Percentiles rank a stretch among this genome's conserved stretches.
Evolutionary conservation across 495 filamentous ascomycete genomes (phyloP).

Genomic region (Lophiostoma macrostomum): DNA sequence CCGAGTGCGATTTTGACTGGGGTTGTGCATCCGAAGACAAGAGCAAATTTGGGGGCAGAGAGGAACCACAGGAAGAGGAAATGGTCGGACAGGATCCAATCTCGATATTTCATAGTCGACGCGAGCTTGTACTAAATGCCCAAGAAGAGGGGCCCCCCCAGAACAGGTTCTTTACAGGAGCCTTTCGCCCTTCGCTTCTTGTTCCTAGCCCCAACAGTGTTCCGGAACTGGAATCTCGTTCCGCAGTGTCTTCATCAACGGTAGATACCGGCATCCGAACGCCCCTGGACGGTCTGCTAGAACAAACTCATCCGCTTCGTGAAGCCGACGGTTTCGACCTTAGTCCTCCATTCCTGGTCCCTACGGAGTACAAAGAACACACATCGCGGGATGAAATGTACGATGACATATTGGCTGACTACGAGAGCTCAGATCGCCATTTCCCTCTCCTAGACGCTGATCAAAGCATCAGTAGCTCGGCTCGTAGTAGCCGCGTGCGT

Average conservation of each 20-base stretch:
- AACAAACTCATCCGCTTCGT: neutral
- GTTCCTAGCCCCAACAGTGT: constrained; percentile 26
- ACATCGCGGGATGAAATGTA: constrained; percentile 48
- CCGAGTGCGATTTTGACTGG: constrained; percentile 89
- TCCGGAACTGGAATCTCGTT: constrained; percentile 30
- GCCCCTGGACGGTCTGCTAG: too few species aligned
- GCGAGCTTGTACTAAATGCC: too few species aligned
- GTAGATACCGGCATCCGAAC: constrained; percentile 22
- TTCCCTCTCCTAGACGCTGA: constrained; percentile 42
- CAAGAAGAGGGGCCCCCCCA: constrained; percentile 9
- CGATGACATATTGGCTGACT: constrained; percentile 48
- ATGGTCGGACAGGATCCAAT: too few species aligned
- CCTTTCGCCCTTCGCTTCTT: constrained; percentile 23
- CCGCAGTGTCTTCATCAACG: constrained; percentile 27
- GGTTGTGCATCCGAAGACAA: constrained; percentile 45
- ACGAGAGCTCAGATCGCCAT: constrained; percentile 49
- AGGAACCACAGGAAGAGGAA: too few species aligned
- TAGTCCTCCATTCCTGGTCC: constrained; percentile 30
- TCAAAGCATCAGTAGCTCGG: constrained; percentile 43
- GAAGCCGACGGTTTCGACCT: constrained; percentile 36
- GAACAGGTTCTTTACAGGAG: constrained; percentile 9
- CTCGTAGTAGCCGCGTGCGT: constrained; percentile 53
- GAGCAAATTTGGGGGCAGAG: constrained; percentile 13
- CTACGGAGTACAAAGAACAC: constrained; percentile 33
- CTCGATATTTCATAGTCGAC: too few species aligned